These are phyloP conservation scores for Mortierella sp. DNA, from an alignment of 371 early-diverging fungal genomes.

Conservation along the genomic window DNA sequence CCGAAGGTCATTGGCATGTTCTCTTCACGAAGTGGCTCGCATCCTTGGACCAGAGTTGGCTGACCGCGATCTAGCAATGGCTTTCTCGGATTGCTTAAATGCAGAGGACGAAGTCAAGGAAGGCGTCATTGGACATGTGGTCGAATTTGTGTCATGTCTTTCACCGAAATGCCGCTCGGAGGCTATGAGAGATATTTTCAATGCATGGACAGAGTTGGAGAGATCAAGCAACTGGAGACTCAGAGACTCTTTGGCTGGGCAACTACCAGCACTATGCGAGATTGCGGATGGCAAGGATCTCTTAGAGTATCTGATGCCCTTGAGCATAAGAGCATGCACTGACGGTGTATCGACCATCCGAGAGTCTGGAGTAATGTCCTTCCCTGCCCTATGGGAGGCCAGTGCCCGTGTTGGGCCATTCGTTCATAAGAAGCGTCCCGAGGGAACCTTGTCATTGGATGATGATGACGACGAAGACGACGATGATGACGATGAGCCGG, in stretches of 20 bases:
- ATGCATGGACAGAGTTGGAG: conserved; percentile 70
- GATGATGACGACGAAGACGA: neutral
- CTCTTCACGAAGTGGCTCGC: conserved; percentile 70
- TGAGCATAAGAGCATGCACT: conserved; percentile 67
- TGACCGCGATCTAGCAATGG: conserved; percentile 69
- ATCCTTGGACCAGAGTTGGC: conserved; percentile 72
- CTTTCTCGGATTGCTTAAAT: conserved; percentile 70
- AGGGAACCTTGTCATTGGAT: neutral
- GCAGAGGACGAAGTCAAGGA: conserved; percentile 74
- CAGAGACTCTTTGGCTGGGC: conserved; percentile 67
- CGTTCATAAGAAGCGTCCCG: neutral
- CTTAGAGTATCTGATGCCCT: conserved; percentile 64
- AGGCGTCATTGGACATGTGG: conserved; percentile 70
- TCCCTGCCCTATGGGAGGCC: conserved; percentile 57
- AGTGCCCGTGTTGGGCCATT: conserved; percentile 33
- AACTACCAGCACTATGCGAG: conserved; percentile 64
- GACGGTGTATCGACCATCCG: conserved; percentile 71
- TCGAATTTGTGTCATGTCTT: conserved; percentile 67
- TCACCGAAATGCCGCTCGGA: conserved; percentile 66
- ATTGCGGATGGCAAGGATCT: conserved; percentile 66
- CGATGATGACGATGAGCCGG: conserved; percentile 5
- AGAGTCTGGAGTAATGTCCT: conserved; percentile 66
- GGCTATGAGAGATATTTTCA: conserved; percentile 65
- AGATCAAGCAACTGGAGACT: conserved; percentile 69
- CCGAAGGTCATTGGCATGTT: conserved; percentile 71